phyloP scores from a whole-genome alignment of 2,329 filamentous ascomycete genomes.

The Ophiocordyceps sinensis region DNA sequence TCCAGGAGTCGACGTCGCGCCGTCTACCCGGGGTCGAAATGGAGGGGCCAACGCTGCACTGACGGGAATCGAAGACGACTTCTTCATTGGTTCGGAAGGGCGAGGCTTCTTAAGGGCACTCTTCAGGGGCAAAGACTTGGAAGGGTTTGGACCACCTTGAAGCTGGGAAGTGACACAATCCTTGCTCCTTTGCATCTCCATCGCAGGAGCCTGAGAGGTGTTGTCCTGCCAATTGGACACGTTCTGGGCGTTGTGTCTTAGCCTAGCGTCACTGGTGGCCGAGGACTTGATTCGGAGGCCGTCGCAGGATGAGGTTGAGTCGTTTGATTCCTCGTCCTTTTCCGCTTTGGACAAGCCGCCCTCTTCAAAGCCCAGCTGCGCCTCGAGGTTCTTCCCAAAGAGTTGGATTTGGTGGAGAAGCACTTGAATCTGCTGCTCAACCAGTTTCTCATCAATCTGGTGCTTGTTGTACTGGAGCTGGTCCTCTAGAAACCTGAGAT shows the following conservation, averaged over 20 bases:
- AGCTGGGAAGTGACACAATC: constrained; percentile 7
- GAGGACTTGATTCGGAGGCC: constrained; percentile 1
- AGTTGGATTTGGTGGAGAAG: constrained; percentile 31
- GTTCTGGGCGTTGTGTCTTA: constrained; percentile 4
- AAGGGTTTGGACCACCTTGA: constrained; percentile 12
- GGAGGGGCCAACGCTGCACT: constrained; percentile 33
- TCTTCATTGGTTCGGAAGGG: constrained; percentile 13
- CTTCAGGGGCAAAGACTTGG: constrained; percentile 12
- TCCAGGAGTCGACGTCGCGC: constrained; percentile 5
- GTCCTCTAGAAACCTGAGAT: constrained; percentile 41
- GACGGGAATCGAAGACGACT: constrained; percentile 24
- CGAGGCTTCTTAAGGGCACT: constrained; percentile 5
- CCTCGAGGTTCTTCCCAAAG: constrained; percentile 32
- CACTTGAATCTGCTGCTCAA: constrained; percentile 26
- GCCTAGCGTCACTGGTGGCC: constrained; percentile 5
- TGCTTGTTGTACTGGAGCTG: constrained; percentile 48
- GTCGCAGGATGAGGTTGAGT: constrained; percentile 5
- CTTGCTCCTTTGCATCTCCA: constrained; percentile 3
- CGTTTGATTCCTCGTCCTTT: constrained; percentile 8
- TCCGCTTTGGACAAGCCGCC: constrained; percentile 23
- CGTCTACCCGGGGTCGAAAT: constrained; percentile 27
- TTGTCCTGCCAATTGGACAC: constrained; percentile 6
- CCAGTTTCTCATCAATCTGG: constrained; percentile 42
- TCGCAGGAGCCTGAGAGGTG: constrained; percentile 2
- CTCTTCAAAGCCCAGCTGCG: constrained; percentile 31